These are phyloP conservation scores for Taxillus chinensis DNA, from an alignment of 164 flowering plant species.

Conservation along the genomic window DNA sequence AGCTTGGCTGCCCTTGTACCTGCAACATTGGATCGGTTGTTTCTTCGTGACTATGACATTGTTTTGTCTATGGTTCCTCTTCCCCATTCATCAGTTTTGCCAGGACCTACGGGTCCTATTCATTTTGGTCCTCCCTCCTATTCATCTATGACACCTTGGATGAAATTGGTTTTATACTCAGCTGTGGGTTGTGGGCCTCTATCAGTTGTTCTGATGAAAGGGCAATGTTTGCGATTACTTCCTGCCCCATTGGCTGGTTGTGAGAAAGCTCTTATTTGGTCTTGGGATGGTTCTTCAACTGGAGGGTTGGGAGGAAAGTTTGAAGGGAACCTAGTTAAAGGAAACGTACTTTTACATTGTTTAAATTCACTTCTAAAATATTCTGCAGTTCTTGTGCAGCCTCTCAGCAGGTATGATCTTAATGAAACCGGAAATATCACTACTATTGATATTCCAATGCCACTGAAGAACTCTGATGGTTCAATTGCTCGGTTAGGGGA, in stretches of 20 bases:
- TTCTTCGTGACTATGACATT: constrained; percentile 87
- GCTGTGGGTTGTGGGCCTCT: constrained; percentile 71
- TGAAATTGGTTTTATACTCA: constrained; percentile 83
- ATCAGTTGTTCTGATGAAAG: constrained; percentile 93
- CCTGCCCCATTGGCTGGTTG: constrained; percentile 96
- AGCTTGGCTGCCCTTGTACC: constrained; percentile 87
- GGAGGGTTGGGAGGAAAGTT: constrained; percentile 93
- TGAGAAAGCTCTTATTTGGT: constrained; percentile 91
- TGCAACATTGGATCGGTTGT: constrained; percentile 74
- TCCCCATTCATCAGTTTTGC: constrained; percentile 80
- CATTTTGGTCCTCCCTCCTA: constrained; percentile 97
- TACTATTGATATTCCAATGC: constrained; percentile 78
- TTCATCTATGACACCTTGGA: constrained; percentile 95
- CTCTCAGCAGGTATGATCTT: constrained; percentile 75
- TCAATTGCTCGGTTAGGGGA: constrained; percentile 54
- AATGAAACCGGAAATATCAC: constrained; percentile 54
- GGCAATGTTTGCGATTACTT: constrained; percentile 81
- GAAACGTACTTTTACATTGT: constrained; percentile 80
- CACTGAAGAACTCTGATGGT: constrained; percentile 83
- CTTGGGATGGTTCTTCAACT: constrained; percentile 90
- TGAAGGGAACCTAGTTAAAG: constrained; percentile 88
- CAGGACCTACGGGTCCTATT: constrained; percentile 82
- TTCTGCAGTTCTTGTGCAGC: constrained; percentile 91
- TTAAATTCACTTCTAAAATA: constrained; percentile 81
- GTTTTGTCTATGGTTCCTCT: constrained; percentile 92